These are phyloP conservation scores for Fusarium avenaceum DNA, from an alignment of 2,329 filamentous ascomycete species.

Conservation along the genomic window DNA sequence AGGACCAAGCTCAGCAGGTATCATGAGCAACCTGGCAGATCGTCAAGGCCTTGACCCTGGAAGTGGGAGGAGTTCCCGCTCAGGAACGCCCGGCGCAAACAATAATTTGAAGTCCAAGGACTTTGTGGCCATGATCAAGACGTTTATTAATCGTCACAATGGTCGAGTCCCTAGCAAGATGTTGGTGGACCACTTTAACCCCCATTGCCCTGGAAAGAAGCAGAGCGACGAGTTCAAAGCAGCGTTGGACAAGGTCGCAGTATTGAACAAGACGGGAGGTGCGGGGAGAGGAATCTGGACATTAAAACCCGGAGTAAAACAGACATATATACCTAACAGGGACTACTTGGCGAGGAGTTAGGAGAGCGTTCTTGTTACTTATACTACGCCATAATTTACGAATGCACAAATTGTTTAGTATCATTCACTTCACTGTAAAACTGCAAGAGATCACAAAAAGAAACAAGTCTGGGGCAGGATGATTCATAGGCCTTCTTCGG, in stretches of 20 bases:
- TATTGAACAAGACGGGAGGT: constrained; percentile 71
- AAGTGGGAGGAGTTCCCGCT: constrained; percentile 61
- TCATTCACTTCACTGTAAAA: constrained; percentile 31
- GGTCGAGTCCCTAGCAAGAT: constrained; percentile 86
- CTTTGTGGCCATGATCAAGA: constrained; percentile 79
- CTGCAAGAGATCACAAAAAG: constrained; percentile 36
- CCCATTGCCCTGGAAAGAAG: constrained; percentile 74
- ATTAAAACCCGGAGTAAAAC: constrained; percentile 54
- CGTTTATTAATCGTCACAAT: constrained; percentile 82
- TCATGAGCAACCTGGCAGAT: constrained; percentile 70
- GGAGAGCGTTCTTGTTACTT: constrained; percentile 12
- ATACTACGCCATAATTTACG: constrained; percentile 9
- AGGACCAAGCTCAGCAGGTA: constrained; percentile 66
- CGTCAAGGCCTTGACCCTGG: constrained; percentile 65
- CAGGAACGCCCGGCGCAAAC: constrained; percentile 58
- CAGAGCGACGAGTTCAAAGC: constrained; percentile 85
- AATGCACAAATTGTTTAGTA: constrained; percentile 10
- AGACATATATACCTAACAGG: neutral
- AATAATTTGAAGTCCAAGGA: constrained; percentile 67
- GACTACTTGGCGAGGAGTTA: constrained; percentile 36
- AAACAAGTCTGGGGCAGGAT: constrained; percentile 51
- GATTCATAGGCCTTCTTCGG: constrained; percentile 60
- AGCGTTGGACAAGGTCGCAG: constrained; percentile 82
- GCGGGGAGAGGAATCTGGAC: constrained; percentile 68
- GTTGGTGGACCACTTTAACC: constrained; percentile 90